A percentile compares a stretch with the other conserved stretches of the same genome.
Evolutionary conservation across 2,329 filamentous ascomycete genomes (phyloP).

Genomic region (Elsinoe batatas): DNA sequence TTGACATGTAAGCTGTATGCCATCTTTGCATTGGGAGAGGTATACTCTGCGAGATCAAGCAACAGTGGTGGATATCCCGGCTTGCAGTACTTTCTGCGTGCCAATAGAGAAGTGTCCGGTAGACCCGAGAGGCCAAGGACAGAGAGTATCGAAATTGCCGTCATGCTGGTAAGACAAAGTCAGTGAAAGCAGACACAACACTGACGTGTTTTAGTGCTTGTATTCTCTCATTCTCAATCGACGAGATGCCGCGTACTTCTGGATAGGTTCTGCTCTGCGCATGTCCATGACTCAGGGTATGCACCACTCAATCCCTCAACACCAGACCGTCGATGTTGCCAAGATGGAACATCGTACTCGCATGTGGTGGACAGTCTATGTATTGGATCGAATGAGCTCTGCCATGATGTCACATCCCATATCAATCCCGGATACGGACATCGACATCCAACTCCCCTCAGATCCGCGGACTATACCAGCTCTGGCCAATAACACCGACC

Average conservation of each 20-base stretch:
- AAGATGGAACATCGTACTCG: slow-evolving; percentile 26
- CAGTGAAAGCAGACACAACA: not conserved
- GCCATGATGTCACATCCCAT: slow-evolving; percentile 27
- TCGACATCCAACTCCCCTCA: slow-evolving; percentile 36
- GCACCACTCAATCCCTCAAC: slow-evolving; percentile 32
- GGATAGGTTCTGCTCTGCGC: slow-evolving; percentile 38
- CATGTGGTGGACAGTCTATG: slow-evolving; percentile 29
- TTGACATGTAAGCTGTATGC: slow-evolving; percentile 35
- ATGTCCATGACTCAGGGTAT: slow-evolving; percentile 37
- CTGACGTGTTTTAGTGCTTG: slow-evolving; percentile 29
- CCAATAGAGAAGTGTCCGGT: slow-evolving; percentile 32
- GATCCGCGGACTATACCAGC: slow-evolving; percentile 24
- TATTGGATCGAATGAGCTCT: slow-evolving; percentile 27
- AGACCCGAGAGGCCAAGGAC: slow-evolving; percentile 35
- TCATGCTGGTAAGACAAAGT: slow-evolving; percentile 33
- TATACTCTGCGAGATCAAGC: slow-evolving; percentile 35
- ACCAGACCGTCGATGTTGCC: slow-evolving; percentile 31
- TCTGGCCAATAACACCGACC: slow-evolving; percentile 18
- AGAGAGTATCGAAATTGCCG: slow-evolving; percentile 35
- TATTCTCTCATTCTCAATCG: slow-evolving; percentile 39
- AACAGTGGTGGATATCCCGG: slow-evolving; percentile 32
- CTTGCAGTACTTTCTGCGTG: slow-evolving; percentile 34
- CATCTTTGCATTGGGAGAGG: slow-evolving; percentile 39
- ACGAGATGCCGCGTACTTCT: slow-evolving; percentile 35
- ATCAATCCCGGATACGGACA: slow-evolving; percentile 25